Evolutionary conservation across 2,329 filamentous ascomycete genomes (phyloP).

Genomic region (Lasiodiplodia sp.): DNA sequence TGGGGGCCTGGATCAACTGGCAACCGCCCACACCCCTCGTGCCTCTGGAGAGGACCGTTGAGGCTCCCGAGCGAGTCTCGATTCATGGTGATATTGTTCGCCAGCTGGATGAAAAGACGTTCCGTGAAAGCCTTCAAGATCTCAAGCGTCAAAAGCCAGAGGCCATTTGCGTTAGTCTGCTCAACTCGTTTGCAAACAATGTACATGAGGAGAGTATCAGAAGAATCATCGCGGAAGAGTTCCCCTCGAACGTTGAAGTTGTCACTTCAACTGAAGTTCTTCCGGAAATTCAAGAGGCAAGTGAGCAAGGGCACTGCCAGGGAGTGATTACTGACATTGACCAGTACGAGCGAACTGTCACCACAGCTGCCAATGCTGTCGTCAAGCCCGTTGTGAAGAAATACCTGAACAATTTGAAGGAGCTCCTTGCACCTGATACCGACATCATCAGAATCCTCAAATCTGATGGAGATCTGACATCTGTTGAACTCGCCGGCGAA

Average conservation of each 20-base stretch:
- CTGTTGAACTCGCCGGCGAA: conserved; percentile 53
- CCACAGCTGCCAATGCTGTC: conserved; percentile 56
- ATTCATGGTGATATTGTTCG: conserved; percentile 52
- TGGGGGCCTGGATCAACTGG: conserved; percentile 60
- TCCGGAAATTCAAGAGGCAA: conserved; percentile 54
- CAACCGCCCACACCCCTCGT: conserved; percentile 57
- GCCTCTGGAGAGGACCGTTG: conserved; percentile 56
- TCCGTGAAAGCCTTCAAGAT: conserved; percentile 48
- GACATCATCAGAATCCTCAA: conserved; percentile 58
- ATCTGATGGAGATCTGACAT: conserved; percentile 58
- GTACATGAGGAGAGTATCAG: conserved; percentile 52
- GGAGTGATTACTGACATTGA: not conserved
- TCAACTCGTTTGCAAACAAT: conserved; percentile 57
- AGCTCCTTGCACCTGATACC: conserved; percentile 50
- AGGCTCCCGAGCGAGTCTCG: conserved; percentile 54
- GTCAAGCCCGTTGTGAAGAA: conserved; percentile 57
- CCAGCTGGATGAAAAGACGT: conserved; percentile 48
- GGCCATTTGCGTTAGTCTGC: conserved; percentile 55
- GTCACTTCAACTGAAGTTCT: conserved; percentile 57
- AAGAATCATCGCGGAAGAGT: conserved; percentile 51
- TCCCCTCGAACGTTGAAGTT: conserved; percentile 52
- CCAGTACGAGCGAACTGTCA: conserved; percentile 57
- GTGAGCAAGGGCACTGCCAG: rapidly evolving
- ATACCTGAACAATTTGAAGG: conserved; percentile 53
- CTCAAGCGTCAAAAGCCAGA: conserved; percentile 52